phyloP scores from a whole-genome alignment of 495 filamentous ascomycete species.

The Barbatosphaeria neglecta region DNA sequence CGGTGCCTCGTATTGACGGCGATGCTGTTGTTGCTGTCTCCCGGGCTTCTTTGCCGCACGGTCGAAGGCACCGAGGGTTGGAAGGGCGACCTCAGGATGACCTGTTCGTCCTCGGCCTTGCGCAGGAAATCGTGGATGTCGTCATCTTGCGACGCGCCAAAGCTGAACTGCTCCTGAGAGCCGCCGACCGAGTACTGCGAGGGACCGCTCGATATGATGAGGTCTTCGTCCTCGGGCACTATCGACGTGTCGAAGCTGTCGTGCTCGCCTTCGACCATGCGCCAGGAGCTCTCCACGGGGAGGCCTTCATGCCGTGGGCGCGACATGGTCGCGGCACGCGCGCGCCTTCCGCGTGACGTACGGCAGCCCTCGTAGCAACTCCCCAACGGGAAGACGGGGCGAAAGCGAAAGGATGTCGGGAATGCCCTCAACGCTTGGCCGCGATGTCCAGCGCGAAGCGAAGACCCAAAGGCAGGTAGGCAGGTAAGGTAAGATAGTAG shows the following conservation, averaged over 20 bases:
- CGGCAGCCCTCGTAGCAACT: too few relatives aligned
- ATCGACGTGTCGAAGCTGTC: constrained; percentile 38
- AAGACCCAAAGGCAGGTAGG: too few relatives aligned
- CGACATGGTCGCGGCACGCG: constrained; percentile 2
- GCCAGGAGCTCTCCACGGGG: constrained; percentile 34
- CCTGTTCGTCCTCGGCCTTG: constrained; percentile 29
- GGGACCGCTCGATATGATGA: constrained; percentile 23
- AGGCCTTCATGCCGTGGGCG: constrained; percentile 10
- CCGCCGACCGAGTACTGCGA: constrained; percentile 18
- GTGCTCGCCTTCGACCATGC: constrained; percentile 39
- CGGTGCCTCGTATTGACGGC: constrained; percentile 5
- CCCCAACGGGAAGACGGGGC: too few relatives aligned
- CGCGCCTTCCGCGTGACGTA: not conserved
- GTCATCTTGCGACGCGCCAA: constrained; percentile 33
- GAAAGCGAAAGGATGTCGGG: too few relatives aligned
- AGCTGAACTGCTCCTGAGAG: constrained; percentile 23
- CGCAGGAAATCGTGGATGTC: constrained; percentile 29
- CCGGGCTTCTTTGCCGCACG: constrained; percentile 21
- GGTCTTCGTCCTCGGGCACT: constrained; percentile 24
- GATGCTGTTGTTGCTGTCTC: constrained; percentile 13
- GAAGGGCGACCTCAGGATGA: constrained; percentile 31
- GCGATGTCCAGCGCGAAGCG: too few relatives aligned
- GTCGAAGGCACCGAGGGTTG: constrained; percentile 28
- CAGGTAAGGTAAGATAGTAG: too few relatives aligned
- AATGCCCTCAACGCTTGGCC: too few relatives aligned